Percentiles rank a stretch among this genome's conserved stretches.
Evolutionary conservation across 2,329 filamentous ascomycete genomes (phyloP).

Genomic region (Diaporthe humulicola): DNA sequence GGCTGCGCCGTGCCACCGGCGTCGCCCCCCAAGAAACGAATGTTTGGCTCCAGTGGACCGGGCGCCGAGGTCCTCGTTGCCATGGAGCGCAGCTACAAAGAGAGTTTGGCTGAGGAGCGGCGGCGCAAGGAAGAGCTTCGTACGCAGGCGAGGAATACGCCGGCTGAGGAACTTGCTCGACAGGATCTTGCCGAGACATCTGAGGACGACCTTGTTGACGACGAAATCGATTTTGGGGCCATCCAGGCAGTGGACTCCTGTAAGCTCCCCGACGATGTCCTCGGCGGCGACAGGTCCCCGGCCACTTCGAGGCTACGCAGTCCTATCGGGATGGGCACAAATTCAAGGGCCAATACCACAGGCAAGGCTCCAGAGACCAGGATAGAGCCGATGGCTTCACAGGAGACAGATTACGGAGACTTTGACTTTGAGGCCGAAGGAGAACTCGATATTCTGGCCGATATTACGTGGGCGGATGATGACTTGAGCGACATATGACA

Average conservation of each 20-base stretch:
- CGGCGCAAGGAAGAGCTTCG: conserved; percentile 35
- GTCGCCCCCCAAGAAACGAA: conserved; percentile 48
- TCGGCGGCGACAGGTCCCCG: neutral
- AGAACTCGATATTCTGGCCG: conserved; percentile 31
- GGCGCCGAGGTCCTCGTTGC: conserved; percentile 46
- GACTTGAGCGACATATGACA: conserved; percentile 34
- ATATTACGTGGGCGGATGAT: conserved; percentile 26
- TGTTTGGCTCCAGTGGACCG: conserved; percentile 50
- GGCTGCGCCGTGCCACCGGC: neutral
- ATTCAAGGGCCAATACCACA: neutral
- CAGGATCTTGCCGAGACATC: conserved; percentile 2
- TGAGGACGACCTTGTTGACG: conserved; percentile 1
- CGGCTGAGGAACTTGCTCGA: neutral
- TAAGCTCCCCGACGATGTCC: neutral
- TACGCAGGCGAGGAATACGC: neutral
- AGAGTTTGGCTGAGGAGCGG: conserved; percentile 44
- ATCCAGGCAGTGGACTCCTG: neutral
- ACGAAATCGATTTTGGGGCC: neutral
- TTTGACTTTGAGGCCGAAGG: conserved; percentile 32
- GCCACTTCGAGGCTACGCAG: neutral
- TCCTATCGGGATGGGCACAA: neutral
- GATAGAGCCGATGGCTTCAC: conserved; percentile 41
- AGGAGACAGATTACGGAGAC: conserved; percentile 50
- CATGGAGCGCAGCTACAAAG: conserved; percentile 48
- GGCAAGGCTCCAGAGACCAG: neutral